Evolutionary conservation across 148 eudicot genomes (phyloP), one percentile per base, ranked within the genome.

Genomic region (Chenopodium berlandieri): DNA sequence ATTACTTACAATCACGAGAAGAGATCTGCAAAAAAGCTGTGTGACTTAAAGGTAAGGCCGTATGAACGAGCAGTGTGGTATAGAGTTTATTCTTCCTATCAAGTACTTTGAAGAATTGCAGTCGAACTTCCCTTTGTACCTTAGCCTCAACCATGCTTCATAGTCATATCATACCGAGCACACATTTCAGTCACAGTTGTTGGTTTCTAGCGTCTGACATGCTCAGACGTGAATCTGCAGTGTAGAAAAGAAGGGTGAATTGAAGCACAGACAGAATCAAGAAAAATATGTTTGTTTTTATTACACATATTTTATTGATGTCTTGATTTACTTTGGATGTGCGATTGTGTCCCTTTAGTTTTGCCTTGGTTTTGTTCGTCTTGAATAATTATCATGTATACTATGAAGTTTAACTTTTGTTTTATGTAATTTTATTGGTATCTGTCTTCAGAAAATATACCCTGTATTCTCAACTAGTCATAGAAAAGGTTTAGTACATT

Each of bases 41-140:
- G 86, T 69, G 75, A 74, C 60, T 11, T 62, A 62, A 40, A 30
- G 40, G 3, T 84, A 31, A 62, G 80, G 50, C 76, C 83, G 0
- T 56, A 46, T 68, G 80, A 68, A 22, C 56, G 83, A 75, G n/a
- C 71, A 58, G 82, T 79, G 64, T 84, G 86, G 86, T 80, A 79
- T 69, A 75, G 80, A 56, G 62, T 62, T 16, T 80, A 84, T 60
- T 69, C 83, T 75, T 60, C 76, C 14, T 80, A 68, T 47, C 76
- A 75, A 62, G 63, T 84, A 32, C 63, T 84, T 20, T 68, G 58
- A 46, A 46, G 27, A 62, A 62, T 20, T 62, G 66, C 22, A n/a
- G 25, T 62, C 6, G 66, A 20, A 20, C 66, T 62, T 7, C 66
- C 11, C 66, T 62, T 20, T 62, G 62, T 3, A 2, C 54, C 54